phyloP scores from a whole-genome alignment of 2,329 filamentous ascomycete species.

The Pseudogymnoascus verrucosus region DNA sequence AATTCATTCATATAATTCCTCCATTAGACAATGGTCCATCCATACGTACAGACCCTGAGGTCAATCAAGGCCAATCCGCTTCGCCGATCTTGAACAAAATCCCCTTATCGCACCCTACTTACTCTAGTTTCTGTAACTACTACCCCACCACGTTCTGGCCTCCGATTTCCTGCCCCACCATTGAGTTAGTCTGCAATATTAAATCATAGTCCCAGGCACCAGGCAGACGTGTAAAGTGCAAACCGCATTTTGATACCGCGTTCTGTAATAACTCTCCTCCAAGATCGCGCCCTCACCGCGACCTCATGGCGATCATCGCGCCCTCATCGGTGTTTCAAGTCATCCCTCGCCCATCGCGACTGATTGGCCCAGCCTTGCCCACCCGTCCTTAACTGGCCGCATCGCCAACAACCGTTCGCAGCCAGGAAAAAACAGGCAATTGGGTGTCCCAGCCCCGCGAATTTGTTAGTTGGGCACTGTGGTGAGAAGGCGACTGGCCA shows the following conservation, averaged over 20 bases:
- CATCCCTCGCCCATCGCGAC: background rate
- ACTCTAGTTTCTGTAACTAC: background rate
- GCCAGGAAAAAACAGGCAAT: conserved; percentile 2
- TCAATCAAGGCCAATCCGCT: background rate
- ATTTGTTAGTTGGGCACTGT: background rate
- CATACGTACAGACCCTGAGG: background rate
- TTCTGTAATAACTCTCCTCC: background rate
- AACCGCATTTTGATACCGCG: background rate
- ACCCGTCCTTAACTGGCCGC: conserved; percentile 1
- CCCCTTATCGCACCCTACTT: background rate
- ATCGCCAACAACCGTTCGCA: conserved; percentile 1
- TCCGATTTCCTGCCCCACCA: background rate
- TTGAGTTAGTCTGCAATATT: background rate
- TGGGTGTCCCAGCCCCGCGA: conserved; percentile 4
- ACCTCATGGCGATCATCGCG: background rate
- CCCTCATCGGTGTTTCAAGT: conserved; percentile 1
- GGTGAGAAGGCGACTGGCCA: background rate
- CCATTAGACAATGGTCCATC: background rate
- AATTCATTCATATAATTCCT: background rate
- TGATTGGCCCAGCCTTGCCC: conserved; percentile 3
- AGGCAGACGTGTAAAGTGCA: background rate
- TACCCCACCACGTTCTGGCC: background rate
- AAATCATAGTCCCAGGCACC: background rate
- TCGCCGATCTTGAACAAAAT: background rate
- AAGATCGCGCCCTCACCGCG: background rate